Evolutionary conservation across 139 green algal genomes (phyloP).

Genomic region (Micractinium conductrix): DNA sequence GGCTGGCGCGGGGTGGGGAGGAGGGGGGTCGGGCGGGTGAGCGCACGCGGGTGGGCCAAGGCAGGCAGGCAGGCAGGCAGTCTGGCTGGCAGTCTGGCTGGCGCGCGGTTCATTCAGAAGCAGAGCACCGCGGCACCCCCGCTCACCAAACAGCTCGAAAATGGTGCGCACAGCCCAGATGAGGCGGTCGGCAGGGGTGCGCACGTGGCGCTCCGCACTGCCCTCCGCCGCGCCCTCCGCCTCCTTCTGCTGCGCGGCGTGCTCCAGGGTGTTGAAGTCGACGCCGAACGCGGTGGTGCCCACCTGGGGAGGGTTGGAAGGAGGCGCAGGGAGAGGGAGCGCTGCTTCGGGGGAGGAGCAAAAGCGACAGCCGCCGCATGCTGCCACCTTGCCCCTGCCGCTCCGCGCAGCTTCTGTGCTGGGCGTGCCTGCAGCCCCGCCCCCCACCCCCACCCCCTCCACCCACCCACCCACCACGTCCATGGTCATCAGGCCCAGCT

Average conservation of each 20-base stretch:
- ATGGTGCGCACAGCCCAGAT: background rate
- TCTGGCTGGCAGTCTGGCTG: background rate
- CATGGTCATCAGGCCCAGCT: background rate
- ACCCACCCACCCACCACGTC: slow-evolving; percentile 1
- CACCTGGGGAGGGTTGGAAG: background rate
- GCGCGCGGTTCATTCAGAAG: background rate
- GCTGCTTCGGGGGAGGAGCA: no score
- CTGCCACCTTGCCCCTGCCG: background rate
- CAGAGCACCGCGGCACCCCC: no score
- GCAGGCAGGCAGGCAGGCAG: background rate
- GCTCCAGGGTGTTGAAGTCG: slow-evolving; percentile 6
- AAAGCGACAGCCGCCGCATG: background rate
- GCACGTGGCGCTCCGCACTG: background rate
- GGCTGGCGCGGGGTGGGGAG: background rate
- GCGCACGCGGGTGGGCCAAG: background rate
- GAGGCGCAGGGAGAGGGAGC: background rate
- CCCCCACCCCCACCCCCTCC: background rate
- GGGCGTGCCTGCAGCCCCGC: background rate
- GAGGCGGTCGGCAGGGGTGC: background rate
- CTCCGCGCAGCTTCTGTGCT: background rate
- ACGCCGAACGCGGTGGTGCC: slow-evolving; percentile 16
- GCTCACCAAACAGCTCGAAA: slow-evolving; percentile 15
- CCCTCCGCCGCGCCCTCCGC: background rate
- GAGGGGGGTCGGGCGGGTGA: background rate
- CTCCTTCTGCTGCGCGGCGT: background rate